phyloP scores from a whole-genome alignment of 2,329 filamentous ascomycete species.

The Fusarium lyarnte region DNA sequence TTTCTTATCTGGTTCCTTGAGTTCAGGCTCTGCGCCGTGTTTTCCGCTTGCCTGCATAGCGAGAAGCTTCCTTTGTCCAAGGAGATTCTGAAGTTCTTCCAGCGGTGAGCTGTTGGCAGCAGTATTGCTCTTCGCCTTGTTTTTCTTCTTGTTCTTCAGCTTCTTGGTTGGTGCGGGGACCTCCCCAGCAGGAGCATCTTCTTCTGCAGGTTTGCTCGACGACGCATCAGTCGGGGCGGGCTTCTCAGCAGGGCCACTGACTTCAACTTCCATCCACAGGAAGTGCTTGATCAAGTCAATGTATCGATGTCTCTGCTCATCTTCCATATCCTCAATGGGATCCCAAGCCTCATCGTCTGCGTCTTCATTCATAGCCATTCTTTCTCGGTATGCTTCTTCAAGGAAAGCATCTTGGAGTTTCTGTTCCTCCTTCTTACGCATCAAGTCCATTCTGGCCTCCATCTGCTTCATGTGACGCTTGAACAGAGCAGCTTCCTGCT shows the following conservation, averaged over 20 bases:
- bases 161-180: slow-evolving; percentile 4
- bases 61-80: slow-evolving; percentile 32
- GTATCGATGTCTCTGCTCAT: slow-evolving; percentile 38
- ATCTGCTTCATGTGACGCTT: slow-evolving; percentile 41
- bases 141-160: slow-evolving; percentile 27
- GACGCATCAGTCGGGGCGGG: background rate
- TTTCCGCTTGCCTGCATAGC: slow-evolving; percentile 3
- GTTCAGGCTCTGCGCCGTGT: background rate
- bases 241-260: background rate
- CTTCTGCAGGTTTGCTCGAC: background rate
- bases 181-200: background rate
- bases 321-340: slow-evolving; percentile 41
- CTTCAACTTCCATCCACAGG: slow-evolving; percentile 39
- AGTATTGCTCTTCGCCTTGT: slow-evolving; percentile 24
- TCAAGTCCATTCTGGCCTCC: slow-evolving; percentile 26
- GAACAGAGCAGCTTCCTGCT: slow-evolving; percentile 43
- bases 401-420: slow-evolving; percentile 43
- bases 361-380: slow-evolving; percentile 30
- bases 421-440: slow-evolving; percentile 40
- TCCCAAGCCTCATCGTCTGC: slow-evolving; percentile 40
- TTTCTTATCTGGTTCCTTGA: slow-evolving; percentile 39
- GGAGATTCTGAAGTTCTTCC: background rate
- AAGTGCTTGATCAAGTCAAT: slow-evolving; percentile 45
- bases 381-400: slow-evolving; percentile 40
- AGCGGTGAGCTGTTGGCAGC: background rate